Percentiles rank a stretch among this genome's conserved stretches.
phyloP scores from a whole-genome alignment of 208 protist genomes.

The Leishmania amazonensis region DNA sequence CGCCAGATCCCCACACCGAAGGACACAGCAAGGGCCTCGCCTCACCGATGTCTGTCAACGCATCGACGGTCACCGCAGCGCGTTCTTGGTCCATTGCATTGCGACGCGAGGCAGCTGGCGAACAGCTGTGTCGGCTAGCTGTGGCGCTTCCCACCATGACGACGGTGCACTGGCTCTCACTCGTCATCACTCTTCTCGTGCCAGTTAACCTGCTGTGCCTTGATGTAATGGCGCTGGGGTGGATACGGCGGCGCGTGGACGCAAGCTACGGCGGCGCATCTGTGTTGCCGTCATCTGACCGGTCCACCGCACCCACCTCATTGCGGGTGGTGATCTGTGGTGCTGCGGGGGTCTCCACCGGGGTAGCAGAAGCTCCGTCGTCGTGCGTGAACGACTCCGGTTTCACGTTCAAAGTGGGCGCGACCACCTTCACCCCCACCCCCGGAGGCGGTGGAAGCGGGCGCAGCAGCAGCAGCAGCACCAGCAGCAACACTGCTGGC shows the following conservation, averaged over 20 bases:
- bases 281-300: neutral
- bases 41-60: neutral
- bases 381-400: neutral
- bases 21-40: neutral
- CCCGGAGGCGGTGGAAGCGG: neutral
- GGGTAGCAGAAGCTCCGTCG: neutral
- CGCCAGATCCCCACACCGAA: neutral
- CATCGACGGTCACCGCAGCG: neutral
- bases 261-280: neutral
- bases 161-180: conserved; percentile 18
- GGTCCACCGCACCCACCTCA: neutral
- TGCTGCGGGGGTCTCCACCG: neutral
- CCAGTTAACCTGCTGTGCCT: conserved; percentile 32
- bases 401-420: neutral
- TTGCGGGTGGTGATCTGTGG: neutral
- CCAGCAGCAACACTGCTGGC: neutral
- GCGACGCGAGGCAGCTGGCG: neutral
- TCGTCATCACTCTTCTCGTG: conserved; percentile 29
- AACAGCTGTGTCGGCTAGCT: conserved; percentile 1
- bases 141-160: conserved; percentile 18
- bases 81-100: neutral
- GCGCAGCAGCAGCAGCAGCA: neutral
- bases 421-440: neutral
- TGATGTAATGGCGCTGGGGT: conserved; percentile 26
- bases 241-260: conserved; percentile 20